A percentile compares a stretch with the other conserved stretches of the same genome.
Conservation (phyloP, 345 rosid genomes). For the Moricandia moricandioides region DNA sequence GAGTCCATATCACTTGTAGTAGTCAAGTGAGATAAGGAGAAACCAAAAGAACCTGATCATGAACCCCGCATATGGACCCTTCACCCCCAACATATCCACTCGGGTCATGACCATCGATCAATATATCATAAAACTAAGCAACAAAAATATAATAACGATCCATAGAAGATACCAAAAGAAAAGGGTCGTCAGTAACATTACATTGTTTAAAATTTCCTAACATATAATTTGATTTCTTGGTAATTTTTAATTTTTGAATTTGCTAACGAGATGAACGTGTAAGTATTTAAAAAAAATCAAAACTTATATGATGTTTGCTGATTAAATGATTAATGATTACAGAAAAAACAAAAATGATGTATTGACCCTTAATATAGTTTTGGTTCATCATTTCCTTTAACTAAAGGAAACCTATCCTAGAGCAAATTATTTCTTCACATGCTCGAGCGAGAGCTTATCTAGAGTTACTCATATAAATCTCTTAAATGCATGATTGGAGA, state of each 20-base stretch:
- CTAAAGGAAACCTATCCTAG: constrained; percentile 28
- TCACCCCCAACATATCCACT: too few relatives aligned
- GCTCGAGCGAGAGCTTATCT: constrained; percentile 26
- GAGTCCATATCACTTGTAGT: neutral
- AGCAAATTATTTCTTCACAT: constrained; percentile 30
- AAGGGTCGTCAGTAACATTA: too few relatives aligned
- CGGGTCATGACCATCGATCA: too few relatives aligned
- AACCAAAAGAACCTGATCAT: too few relatives aligned
- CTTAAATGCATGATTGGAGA: constrained; percentile 17
- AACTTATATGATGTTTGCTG: neutral
- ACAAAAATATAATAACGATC: too few relatives aligned
- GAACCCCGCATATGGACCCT: too few relatives aligned
- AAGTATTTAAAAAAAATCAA: constrained; percentile 10
- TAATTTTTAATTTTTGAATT: neutral
- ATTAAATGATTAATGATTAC: constrained; percentile 6
- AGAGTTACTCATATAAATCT: constrained; percentile 26
- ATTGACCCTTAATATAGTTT: constrained; percentile 3
- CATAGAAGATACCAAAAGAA: too few relatives aligned
- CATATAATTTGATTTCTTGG: constrained; percentile 2
- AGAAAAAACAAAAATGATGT: neutral
- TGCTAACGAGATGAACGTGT: constrained; percentile 15
- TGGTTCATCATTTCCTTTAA: constrained; percentile 27
- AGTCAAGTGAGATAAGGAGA: too few relatives aligned
- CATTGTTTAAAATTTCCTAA: neutral
- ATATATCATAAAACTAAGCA: too few relatives aligned